Evolutionary conservation across 129 eudicot genomes (phyloP), one percentile per base, ranked within the genome.

Genomic region (Pseudognaphalium luteoalbum): DNA sequence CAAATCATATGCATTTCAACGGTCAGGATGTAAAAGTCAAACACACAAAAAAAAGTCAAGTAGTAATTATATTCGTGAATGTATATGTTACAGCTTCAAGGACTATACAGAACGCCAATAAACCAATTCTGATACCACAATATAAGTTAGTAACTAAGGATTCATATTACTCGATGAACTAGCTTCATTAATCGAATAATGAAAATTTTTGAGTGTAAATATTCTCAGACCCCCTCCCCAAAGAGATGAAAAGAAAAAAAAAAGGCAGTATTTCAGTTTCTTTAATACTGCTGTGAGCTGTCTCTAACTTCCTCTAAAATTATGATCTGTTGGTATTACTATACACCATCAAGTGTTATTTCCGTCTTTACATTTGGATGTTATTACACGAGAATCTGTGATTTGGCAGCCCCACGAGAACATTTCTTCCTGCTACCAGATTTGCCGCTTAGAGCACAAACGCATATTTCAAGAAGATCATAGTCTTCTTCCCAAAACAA

Each of bases 401-500:
- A 95, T 84, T 72, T 91, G 71, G 97, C 96, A 56, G 92, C 96
- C 25, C 66, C 83, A 15, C 97, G 96, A 60, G 96, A 88, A 80
- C 99, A 95, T 42, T 81, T 90, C 35, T 78, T 86, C 59, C 96
- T 86, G 51, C 87, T 85, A 47, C 54, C 54, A 32, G 89, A 81
- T 77, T 87, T 89, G 75, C 30, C 17, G 8, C 81, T 84, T 30
- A 95, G 84, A 44, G 92, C 96, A 29, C 99, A 95, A 50, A 91
- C 94, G 30, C 99, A 95, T 29, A 68, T 89, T 75, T 95, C 99
- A 44, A 95, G 94, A 76, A 95, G 96, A 2, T 91, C 97, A 20
- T 95, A 95, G 70, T 95, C 99, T 88, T 95, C 97, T 33, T 95
- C 96, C 97, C 92, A 91, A 64, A 74, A 91, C 35, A 95, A 77